phyloP scores from a whole-genome alignment of 495 filamentous ascomycete species.

The Trichoderma gamsii region DNA sequence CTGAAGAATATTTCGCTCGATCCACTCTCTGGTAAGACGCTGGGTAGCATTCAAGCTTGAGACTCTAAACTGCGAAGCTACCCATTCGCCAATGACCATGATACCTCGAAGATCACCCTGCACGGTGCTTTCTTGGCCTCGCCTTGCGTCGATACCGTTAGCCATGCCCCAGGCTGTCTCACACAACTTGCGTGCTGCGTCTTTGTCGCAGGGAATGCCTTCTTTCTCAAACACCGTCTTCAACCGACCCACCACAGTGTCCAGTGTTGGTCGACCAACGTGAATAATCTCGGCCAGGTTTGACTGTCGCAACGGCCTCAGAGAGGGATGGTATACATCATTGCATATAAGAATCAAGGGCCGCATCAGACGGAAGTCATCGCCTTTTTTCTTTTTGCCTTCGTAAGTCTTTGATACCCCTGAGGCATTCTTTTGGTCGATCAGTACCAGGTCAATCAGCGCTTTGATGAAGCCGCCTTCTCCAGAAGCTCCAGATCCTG shows the following conservation, averaged over 20 bases:
- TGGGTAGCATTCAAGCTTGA: constrained; percentile 29
- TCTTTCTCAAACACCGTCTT: constrained; percentile 80
- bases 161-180: constrained; percentile 89
- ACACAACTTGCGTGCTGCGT: constrained; percentile 81
- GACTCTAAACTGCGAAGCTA: constrained; percentile 71
- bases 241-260: constrained; percentile 76
- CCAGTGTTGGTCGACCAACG: constrained; percentile 79
- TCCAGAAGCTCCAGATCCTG: constrained; percentile 61
- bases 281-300: constrained; percentile 85
- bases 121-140: constrained; percentile 55
- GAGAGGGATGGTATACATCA: constrained; percentile 88
- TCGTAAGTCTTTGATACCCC: constrained; percentile 30
- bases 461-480: constrained; percentile 92
- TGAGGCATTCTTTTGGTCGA: constrained; percentile 75
- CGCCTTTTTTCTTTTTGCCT: constrained; percentile 56
- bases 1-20: constrained; percentile 70
- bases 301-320: constrained; percentile 75
- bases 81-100: constrained; percentile 93
- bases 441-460: constrained; percentile 76
- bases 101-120: constrained; percentile 90
- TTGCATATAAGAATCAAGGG: constrained; percentile 95
- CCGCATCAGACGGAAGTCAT: constrained; percentile 77
- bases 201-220: constrained; percentile 75
- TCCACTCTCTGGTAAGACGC: constrained; percentile 69
- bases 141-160: constrained; percentile 48